Conservation (phyloP, 805 yeast species). For the Nakazawaea pomicola region DNA sequence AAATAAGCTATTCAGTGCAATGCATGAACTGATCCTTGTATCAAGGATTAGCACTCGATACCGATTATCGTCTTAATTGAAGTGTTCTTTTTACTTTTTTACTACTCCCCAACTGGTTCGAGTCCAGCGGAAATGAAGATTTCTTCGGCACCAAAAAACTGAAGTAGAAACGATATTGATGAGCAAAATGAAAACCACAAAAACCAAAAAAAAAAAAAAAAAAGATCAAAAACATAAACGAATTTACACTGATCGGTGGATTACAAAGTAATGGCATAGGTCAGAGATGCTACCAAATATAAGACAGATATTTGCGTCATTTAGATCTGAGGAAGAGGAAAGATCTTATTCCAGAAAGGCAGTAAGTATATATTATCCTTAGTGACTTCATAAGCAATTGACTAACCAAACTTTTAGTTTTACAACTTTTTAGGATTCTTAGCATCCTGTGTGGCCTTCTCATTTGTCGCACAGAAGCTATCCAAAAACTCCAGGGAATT, state of each 20-base stretch:
- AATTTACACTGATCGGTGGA: too few species aligned
- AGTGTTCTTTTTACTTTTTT: constrained; percentile 33
- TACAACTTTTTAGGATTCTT: constrained; percentile 75
- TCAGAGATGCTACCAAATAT: constrained; percentile 63
- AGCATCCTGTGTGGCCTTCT: constrained; percentile 75
- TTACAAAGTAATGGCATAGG: constrained; percentile 10
- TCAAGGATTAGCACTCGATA: constrained; percentile 43
- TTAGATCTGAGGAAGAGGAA: constrained; percentile 84
- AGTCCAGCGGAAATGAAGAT: constrained; percentile 13
- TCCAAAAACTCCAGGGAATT: constrained; percentile 16
- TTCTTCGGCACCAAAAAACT: too few species aligned
- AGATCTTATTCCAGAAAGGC: constrained; percentile 71
- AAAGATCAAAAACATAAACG: too few species aligned
- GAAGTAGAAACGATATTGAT: too few species aligned
- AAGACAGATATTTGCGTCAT: constrained; percentile 73
- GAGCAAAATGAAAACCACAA: too few species aligned
- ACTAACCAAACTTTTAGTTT: constrained; percentile 29
- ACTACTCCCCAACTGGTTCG: constrained; percentile 16
- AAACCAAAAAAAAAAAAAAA: too few species aligned
- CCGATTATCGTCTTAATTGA: constrained; percentile 46
- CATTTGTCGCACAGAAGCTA: constrained; percentile 66
- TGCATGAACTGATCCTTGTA: constrained; percentile 40
- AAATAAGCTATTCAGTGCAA: constrained; percentile 51
- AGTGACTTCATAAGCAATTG: neutral
- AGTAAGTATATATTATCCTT: constrained; percentile 24